Base-by-base conservation (phyloP, 805 yeast genomes). In the Lipomyces mesembrius region DNA sequence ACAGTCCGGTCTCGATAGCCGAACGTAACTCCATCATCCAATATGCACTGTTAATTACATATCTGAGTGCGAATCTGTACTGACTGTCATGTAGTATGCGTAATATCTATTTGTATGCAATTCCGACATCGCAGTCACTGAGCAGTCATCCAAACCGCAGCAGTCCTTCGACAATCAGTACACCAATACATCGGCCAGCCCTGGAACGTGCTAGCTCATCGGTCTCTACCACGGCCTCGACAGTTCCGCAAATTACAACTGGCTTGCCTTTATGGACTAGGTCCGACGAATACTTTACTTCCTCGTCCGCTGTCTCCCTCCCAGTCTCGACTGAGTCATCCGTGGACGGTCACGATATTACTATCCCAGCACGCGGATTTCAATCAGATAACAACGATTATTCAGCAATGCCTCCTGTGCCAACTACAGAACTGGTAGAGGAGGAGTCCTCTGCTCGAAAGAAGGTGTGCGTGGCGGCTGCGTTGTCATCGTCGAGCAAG, bases 121-220 rank as follows among this genome's bases (percentile, higher is more conserved):
- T 12, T 22, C n/a, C 34, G 32, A 52, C 34, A 14, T 52, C 55
- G 55, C 25, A 52, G 27, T 29, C 55, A 52, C 55, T 29, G n/a
- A 25, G 55, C 55, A 25, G 55, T 29, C 34, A 52, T 52, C 55
- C 12, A 34, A 52, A 2, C 29, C 55, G 55, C 34, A 25, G 29
- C 55, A 52, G 55, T 43, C 22, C 22, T 1, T 7, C 49, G 6
- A n/a, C 49, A n/a, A n/a, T n/a, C n/a, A n/a, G n/a, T n/a, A n/a
- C n/a, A 6, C 8, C 55, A 52, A 51, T 29, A 56, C 65, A 62
- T 25, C 58, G 65, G 35, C 65, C 65, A 2, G 53, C 29, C 27
- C 59, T 62, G 17, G 61, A 62, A 58, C 65, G 65, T 61, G 65
- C 65, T 11, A 34, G 61, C 53, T 57, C 59, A 25, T 57, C 65